Base-by-base conservation (phyloP, 2,329 filamentous ascomycete genomes). In the Biscogniauxia mediterranea region DNA sequence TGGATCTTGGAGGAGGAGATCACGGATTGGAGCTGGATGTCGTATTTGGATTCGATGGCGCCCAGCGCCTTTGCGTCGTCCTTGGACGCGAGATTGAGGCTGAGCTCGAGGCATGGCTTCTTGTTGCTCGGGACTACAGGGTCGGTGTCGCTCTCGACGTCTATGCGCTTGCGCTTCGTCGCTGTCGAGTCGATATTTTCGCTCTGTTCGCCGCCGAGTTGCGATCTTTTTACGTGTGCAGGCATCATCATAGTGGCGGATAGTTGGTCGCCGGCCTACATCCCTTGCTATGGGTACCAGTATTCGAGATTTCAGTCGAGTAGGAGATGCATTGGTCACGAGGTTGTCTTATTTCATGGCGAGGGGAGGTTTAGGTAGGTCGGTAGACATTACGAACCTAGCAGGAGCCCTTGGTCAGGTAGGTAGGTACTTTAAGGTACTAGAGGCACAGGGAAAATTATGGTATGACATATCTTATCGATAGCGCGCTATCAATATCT, bases 1-100 rank as follows among this genome's bases (percentile, higher is more conserved):
- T 78, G 77, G 62, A 90, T 88, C 69, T 83, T 80, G 4, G 85
- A 82, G 1, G 85, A 87, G 2, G 85, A 85, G 49, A 88, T 81
- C 52, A 89, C 80, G 20, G 81, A 85, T 57, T 83, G 77, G 1
- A 80, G 68, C 38, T 82, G 80, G 56, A 88, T 72, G 54, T 83
- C 77, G 73, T 83, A 82, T 57, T 79, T 80, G 3, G 75, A 64
- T 20, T 73, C 71, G 19, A 87, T 76, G 23, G 71, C 67, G 59
- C 82, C 70, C n/a, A 82, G 69, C 9, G 76, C 68, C 60, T 78
- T 77, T 69, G 81, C 76, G 21, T 81, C 77, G 11, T 68, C 71
- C 63, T 71, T 66, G 23, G 69, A 66, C 51, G 72, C 71, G 23
- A 75, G 65, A 57, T 69, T 52, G 64, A 73, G 53, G 52, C 56